Evolutionary conservation across 345 rosid genomes (phyloP), one percentile per base, ranked within the genome.

Genomic region (Acer saccharum): DNA sequence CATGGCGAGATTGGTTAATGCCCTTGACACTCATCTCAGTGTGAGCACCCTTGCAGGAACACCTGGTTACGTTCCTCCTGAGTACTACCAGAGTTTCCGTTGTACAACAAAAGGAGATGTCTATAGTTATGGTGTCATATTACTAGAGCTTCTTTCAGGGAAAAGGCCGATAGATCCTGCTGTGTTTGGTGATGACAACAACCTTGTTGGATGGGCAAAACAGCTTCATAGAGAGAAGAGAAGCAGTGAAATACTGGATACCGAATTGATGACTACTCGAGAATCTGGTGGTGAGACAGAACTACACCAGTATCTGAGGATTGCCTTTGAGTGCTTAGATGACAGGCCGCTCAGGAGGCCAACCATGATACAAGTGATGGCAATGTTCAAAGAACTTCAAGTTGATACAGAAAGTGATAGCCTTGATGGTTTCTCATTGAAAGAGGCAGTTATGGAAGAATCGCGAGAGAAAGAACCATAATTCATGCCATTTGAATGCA

Each of bases 11-110:
- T 83, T 95, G 79, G 97, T 93, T 54, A 95, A 88, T 72, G 98
- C 98, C 27, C 89, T 92, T 12, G 99, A 95, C 77, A 92, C 99
- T 11, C 99, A 95, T 86, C 94, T 95, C 14, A 93, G 98, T 20
- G 99, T 95, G 74, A 95, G 99, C 86, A 95, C 98, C 27, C 95
- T 95, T 60, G 94, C 99, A 3, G 99, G 99, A 68, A 95, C 99
- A 29, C 99, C 99, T 0, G 99, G 98, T n/a, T 95, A 95, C 66
- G 98, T 95, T 25, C 98, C 98, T 1, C 98, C 98, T 0, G 98
- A 95, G 87, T 95, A 95, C 78, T 95, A 95, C 78, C 98, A 95
- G 89, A 95, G 98, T 82, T 95, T 95, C 62, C 85, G 96, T 71
- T 95, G 99, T 90, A 95, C 99, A 0, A 81, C 97, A 2, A 95